phyloP scores from a whole-genome alignment of 768 basidiomycete species.

The Mycena capillaripes region DNA sequence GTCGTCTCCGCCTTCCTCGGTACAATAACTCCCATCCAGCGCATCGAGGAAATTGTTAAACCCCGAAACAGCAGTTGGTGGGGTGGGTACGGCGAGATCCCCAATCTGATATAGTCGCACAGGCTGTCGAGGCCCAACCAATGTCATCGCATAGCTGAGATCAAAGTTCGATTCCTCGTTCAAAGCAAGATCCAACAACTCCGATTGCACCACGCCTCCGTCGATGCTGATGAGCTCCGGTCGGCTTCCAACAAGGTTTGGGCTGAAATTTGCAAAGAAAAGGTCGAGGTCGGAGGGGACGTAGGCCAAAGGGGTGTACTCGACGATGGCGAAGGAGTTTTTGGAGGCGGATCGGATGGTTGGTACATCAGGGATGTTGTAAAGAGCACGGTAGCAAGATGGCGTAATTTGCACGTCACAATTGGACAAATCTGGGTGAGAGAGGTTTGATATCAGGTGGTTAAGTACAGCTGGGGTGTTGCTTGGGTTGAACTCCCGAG shows the following conservation, averaged over 20 bases:
- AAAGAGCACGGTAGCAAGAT: constrained; percentile 21
- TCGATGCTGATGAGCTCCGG: constrained; percentile 53
- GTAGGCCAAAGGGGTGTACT: constrained; percentile 20
- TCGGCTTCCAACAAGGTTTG: constrained; percentile 45
- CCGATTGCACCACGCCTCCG: constrained; percentile 64
- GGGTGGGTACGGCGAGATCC: constrained; percentile 41
- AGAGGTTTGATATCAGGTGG: not conserved
- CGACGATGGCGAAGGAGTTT: constrained; percentile 17
- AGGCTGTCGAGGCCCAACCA: constrained; percentile 48
- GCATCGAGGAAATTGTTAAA: constrained; percentile 24
- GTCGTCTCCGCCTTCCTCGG: constrained; percentile 20
- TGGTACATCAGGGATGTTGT: not conserved
- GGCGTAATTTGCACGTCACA: constrained; percentile 21
- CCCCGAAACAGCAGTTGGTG: not conserved
- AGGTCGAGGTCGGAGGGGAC: constrained; percentile 12
- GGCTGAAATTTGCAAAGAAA: constrained; percentile 13
- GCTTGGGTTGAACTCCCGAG: not conserved
- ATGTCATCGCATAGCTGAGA: constrained; percentile 66
- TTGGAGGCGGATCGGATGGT: not conserved
- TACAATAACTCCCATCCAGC: constrained; percentile 21
- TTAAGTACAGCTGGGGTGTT: not conserved
- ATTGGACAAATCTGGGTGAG: not conserved
- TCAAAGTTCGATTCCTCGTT: constrained; percentile 73
- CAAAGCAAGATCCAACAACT: constrained; percentile 53
- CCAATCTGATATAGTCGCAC: constrained; percentile 61